Conservation (phyloP, 805 yeast species). For the Schwanniomyces yamadae region DNA sequence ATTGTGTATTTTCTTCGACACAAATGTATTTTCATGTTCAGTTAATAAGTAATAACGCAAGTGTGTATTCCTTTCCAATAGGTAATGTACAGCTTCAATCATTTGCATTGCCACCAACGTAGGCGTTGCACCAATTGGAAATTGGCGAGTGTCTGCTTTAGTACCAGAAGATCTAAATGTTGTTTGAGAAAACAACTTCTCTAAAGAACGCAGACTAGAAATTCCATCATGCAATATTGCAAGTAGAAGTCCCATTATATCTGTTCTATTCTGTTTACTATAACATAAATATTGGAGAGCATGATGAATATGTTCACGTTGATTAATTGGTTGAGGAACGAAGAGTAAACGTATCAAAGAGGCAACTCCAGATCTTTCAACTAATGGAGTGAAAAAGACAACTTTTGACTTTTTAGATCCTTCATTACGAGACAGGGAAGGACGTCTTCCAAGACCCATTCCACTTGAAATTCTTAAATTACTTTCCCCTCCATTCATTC, state of each 20-base stretch:
- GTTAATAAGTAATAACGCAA: constrained; percentile 73
- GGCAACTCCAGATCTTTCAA: constrained; percentile 75
- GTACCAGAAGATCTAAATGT: constrained; percentile 44
- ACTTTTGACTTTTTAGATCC: constrained; percentile 11
- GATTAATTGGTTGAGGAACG: constrained; percentile 64
- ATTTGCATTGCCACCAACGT: constrained; percentile 72
- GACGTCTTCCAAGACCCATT: constrained; percentile 9
- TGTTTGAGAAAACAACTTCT: constrained; percentile 58
- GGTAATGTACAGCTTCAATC: constrained; percentile 68
- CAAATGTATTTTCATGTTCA: constrained; percentile 60
- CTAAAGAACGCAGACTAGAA: constrained; percentile 56
- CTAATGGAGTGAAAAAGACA: constrained; percentile 58
- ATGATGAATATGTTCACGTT: constrained; percentile 62
- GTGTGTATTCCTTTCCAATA: constrained; percentile 65
- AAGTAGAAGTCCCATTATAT: constrained; percentile 65
- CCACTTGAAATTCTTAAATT: neutral
- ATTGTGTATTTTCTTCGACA: constrained; percentile 30
- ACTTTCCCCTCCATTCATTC: constrained; percentile 5
- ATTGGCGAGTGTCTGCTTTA: constrained; percentile 18
- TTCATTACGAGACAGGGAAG: constrained; percentile 13
- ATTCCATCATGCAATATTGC: constrained; percentile 78
- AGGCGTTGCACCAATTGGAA: constrained; percentile 67
- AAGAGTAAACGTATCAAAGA: constrained; percentile 69
- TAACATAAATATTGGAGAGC: constrained; percentile 66
- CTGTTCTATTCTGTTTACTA: constrained; percentile 76